These are phyloP conservation scores for Pisolithus sp. DNA, from an alignment of 768 basidiomycete genomes.

Conservation along the genomic window DNA sequence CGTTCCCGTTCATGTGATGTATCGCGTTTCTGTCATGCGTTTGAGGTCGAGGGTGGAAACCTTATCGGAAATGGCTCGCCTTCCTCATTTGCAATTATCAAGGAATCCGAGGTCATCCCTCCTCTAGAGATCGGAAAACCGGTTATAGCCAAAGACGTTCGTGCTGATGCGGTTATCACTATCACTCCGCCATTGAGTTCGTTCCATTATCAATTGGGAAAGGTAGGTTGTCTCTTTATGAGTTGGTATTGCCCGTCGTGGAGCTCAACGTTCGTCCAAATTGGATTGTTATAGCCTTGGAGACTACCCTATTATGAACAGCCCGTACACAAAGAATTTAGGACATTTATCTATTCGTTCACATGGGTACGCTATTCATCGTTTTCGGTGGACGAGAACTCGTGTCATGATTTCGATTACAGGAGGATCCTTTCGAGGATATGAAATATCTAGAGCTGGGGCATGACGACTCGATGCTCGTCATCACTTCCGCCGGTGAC, in stretches of 20 bases:
- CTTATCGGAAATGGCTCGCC: constrained; percentile 46
- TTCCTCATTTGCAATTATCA: constrained; percentile 25
- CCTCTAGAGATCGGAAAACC: constrained; percentile 39
- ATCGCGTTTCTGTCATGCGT: constrained; percentile 48
- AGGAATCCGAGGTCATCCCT: constrained; percentile 33
- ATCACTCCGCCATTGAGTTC: constrained; percentile 51
- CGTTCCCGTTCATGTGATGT: constrained; percentile 58
- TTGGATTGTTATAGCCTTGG: constrained; percentile 40
- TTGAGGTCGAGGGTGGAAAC: constrained; percentile 61
- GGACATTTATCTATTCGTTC: constrained; percentile 59
- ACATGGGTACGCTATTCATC: constrained; percentile 40
- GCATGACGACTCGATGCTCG: constrained; percentile 58
- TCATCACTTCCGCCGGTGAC: constrained; percentile 75
- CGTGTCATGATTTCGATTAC: constrained; percentile 3
- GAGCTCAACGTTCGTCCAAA: constrained; percentile 2
- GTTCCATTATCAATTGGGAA: constrained; percentile 56
- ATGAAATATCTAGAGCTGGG: constrained; percentile 56
- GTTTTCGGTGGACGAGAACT: neutral
- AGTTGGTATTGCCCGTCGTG: neutral
- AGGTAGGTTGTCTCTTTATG: constrained; percentile 25
- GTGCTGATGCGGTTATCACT: constrained; percentile 35
- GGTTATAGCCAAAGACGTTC: constrained; percentile 16
- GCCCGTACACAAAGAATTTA: constrained; percentile 60
- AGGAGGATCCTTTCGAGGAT: constrained; percentile 74
- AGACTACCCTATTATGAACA: constrained; percentile 67